Base-by-base conservation (phyloP, 495 filamentous ascomycete species). In the Penicillium verhagenii region DNA sequence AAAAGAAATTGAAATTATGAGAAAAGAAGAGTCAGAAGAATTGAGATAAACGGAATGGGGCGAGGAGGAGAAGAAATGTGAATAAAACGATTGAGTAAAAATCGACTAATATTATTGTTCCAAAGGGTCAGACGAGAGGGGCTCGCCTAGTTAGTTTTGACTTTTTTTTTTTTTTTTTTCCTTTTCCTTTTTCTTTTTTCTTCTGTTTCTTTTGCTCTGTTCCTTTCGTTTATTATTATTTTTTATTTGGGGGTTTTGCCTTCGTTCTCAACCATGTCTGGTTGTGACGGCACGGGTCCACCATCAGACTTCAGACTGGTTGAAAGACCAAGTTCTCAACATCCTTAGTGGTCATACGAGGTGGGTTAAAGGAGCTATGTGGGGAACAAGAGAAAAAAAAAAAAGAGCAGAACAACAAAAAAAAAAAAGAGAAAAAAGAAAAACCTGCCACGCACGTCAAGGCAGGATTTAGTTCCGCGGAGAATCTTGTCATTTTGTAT, bases 1-100 rank as follows among this genome's bases (percentile, higher is more conserved):
- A 75, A 78, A 75, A 65, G 61, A 75, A 76, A 75, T 63, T 63
- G 64, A 60, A 57, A 67, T 68, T 68, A 65, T 56, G 59, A 66
- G 57, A 67, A 62, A 68, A 57, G 63, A 65, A 71, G 69, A 72
- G 62, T 58, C 59, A 69, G 65, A 58, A 61, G 60, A 64, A 59
- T 59, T 57, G 59, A 61, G 60, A 62, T 60, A 59, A 65, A 65
- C 56, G 57, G 63, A 35, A 35, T n/a, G 52, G 56, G 45, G 57
- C 63, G 52, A 61, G 54, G 53, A 54, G 53, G 54, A 65, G 67
- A 59, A 56, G 59, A 52, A 52, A 43, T 40, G 35, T 40, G 49
- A 42, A 37, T 52, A 38, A 52, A 43, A 20, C 60, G 57, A 72
- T 78, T 76, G 68, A 71, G 66, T 75, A 78, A 78, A 69, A 28